phyloP scores from a whole-genome alignment of 306 rosid genomes.

The Rosa rugosa region DNA sequence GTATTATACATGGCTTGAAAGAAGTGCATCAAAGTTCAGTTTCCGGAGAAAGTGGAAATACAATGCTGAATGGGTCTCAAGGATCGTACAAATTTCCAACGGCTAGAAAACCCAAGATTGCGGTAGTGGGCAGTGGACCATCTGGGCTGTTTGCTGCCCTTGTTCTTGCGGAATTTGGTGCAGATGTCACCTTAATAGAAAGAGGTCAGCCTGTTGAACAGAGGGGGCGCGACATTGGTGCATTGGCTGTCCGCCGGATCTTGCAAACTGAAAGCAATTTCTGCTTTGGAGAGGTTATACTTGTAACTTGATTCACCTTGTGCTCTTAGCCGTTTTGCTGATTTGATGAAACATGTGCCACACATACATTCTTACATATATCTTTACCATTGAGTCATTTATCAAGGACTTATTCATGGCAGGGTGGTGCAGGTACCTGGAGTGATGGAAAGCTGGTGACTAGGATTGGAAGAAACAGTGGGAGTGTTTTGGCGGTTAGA shows the following conservation, averaged over 20 bases:
- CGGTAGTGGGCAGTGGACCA: conserved; percentile 89
- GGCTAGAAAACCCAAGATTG: conserved; percentile 67
- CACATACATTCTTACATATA: background rate
- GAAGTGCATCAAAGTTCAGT: conserved; percentile 24
- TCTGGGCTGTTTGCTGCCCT: conserved; percentile 89
- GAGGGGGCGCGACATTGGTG: conserved; percentile 96
- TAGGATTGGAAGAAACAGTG: conserved; percentile 91
- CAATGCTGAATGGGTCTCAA: conserved; percentile 31
- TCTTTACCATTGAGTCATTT: conserved; percentile 41
- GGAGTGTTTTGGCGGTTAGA: conserved; percentile 84
- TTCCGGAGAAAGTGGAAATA: conserved; percentile 36
- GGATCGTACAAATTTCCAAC: conserved; percentile 21
- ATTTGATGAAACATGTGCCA: background rate
- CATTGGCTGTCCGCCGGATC: conserved; percentile 66
- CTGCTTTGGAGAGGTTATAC: conserved; percentile 96
- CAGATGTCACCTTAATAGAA: conserved; percentile 91
- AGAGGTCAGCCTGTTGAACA: conserved; percentile 97
- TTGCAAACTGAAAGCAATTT: conserved; percentile 85
- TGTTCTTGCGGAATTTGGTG: conserved; percentile 91
- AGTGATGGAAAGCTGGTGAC: conserved; percentile 97
- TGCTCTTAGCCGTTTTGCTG: conserved; percentile 24
- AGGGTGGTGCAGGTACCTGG: conserved; percentile 99
- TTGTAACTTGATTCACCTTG: conserved; percentile 33
- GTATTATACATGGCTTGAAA: conserved; percentile 51
- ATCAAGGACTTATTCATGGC: conserved; percentile 88